A percentile compares a stretch with the other conserved stretches of the same genome.
Evolutionary conservation across 176 grass and related monocot genomes (phyloP).

Genomic region (Oryza glaberrima): DNA sequence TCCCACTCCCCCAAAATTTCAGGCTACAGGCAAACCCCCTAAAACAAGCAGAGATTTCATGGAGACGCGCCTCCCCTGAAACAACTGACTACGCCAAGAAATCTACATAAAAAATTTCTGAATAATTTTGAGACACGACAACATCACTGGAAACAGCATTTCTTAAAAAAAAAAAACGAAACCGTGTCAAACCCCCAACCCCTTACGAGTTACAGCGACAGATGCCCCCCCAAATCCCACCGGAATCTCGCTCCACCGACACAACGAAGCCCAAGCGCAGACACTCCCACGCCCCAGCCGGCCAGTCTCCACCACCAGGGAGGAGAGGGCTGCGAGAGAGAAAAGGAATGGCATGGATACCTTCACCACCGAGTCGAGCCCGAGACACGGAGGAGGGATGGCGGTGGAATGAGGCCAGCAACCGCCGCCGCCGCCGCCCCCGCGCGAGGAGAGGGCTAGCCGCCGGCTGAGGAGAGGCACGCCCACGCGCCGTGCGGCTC

Average conservation of each 20-base stretch:
- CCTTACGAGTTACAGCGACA: neutral
- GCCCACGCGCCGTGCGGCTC: neutral
- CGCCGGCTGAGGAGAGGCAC: no score
- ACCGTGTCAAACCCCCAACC: slow-evolving; percentile 3
- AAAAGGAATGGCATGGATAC: neutral
- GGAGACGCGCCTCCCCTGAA: slow-evolving; percentile 39
- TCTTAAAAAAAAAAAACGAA: neutral
- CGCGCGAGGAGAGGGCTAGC: no score
- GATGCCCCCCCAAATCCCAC: slow-evolving; percentile 35
- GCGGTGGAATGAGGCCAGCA: neutral
- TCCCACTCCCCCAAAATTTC: neutral
- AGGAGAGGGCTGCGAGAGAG: neutral
- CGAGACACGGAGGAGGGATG: neutral
- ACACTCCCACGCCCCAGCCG: neutral
- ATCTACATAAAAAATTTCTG: neutral
- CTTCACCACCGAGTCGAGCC: neutral
- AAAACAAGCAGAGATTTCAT: slow-evolving; percentile 50
- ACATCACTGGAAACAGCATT: slow-evolving; percentile 17
- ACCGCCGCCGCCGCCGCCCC: neutral
- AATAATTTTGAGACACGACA: neutral
- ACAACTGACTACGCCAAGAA: slow-evolving; percentile 27
- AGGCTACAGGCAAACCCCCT: slow-evolving; percentile 27
- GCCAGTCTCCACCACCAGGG: neutral
- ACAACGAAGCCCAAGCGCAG: neutral
- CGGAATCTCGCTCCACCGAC: slow-evolving; percentile 46